phyloP scores from a whole-genome alignment of 441 rosid genomes.

The Sinapis alba region DNA sequence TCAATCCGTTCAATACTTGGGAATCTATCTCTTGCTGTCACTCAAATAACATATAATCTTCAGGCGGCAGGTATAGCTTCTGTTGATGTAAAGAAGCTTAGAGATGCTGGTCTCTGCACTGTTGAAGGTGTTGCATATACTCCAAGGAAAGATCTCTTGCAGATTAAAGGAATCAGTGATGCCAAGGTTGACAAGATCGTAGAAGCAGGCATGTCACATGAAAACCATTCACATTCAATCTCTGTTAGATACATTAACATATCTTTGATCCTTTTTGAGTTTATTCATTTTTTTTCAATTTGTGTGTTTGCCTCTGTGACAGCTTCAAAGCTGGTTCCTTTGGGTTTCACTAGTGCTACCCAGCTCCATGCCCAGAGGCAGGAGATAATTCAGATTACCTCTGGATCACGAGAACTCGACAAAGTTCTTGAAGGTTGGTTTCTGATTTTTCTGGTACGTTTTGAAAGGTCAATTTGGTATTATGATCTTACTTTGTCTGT shows the following conservation, averaged over 20 bases:
- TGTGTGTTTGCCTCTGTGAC: slow-evolving; percentile 32
- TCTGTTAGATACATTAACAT: not conserved
- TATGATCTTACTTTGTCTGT: slow-evolving; percentile 15
- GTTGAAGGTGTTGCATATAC: slow-evolving; percentile 91
- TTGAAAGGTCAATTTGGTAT: not conserved
- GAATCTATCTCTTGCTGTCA: not conserved
- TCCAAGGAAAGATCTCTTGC: slow-evolving; percentile 95
- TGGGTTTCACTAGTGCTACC: slow-evolving; percentile 94
- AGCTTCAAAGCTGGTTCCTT: slow-evolving; percentile 92
- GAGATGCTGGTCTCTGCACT: slow-evolving; percentile 91
- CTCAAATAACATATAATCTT: slow-evolving; percentile 9
- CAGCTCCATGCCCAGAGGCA: slow-evolving; percentile 92
- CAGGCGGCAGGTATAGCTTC: slow-evolving; percentile 91
- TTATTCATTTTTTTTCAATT: not conserved
- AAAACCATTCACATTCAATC: slow-evolving; percentile 1
- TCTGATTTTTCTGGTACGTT: not conserved
- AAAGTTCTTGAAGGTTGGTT: slow-evolving; percentile 83
- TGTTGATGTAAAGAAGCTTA: slow-evolving; percentile 89
- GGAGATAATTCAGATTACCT: slow-evolving; percentile 94
- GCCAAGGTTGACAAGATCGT: slow-evolving; percentile 92
- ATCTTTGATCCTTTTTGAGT: not conserved
- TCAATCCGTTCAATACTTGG: not conserved
- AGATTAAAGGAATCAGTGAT: slow-evolving; percentile 95
- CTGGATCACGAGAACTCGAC: slow-evolving; percentile 93
- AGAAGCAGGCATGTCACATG: slow-evolving; percentile 72